A percentile compares a stretch with the other conserved stretches of the same genome.
These are phyloP conservation scores for Trichophyton benhamiae DNA, from an alignment of 2,329 filamentous ascomycete species.

Conservation along the genomic window DNA sequence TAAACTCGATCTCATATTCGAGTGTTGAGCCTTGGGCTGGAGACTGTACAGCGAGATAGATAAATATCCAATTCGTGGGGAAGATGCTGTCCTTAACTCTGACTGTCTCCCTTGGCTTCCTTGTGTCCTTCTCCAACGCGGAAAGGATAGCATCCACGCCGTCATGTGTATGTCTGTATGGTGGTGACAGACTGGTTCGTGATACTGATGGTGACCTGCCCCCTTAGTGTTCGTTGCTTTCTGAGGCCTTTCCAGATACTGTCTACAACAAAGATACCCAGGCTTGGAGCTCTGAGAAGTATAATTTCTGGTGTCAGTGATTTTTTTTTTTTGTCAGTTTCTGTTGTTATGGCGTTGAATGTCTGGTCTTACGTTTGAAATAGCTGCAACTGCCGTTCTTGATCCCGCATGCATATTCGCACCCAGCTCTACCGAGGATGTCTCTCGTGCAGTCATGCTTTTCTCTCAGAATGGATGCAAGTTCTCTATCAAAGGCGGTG, in stretches of 20 bases:
- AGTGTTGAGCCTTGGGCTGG: background rate
- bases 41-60: background rate
- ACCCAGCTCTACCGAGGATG: constrained; percentile 19
- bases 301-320: constrained; percentile 6
- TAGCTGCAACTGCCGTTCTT: constrained; percentile 9
- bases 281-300: background rate
- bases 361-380: background rate
- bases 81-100: background rate
- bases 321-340: background rate
- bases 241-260: background rate
- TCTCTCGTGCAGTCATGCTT: constrained; percentile 24
- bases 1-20: background rate
- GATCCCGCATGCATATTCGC: constrained; percentile 26
- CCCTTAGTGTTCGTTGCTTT: constrained; percentile 3
- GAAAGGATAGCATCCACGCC: background rate
- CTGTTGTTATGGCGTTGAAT: background rate
- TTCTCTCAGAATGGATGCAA: constrained; percentile 25
- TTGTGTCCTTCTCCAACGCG: background rate
- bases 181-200: background rate
- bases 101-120: background rate
- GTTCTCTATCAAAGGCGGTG: constrained; percentile 45
- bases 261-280: background rate
- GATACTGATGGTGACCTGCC: background rate
- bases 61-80: too few relatives aligned
- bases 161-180: background rate